Conservation (phyloP, 169 alveolate genomes). For the Pseudocohnilembus persalinus region DNA sequence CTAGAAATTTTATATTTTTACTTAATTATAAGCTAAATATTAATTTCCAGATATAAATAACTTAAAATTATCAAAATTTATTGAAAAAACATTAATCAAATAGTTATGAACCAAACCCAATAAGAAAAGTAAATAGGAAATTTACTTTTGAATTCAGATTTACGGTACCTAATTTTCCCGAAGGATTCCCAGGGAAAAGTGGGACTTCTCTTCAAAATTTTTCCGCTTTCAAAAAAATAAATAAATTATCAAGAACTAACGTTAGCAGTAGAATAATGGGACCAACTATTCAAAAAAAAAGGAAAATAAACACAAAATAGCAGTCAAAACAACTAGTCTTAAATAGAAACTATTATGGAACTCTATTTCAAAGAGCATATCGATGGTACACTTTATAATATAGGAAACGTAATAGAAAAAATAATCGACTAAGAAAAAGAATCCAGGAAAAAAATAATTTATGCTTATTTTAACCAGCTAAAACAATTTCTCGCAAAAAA, state of each 20-base stretch:
- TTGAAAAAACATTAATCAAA: no score
- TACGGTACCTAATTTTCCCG: background rate
- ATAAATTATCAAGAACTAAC: no score
- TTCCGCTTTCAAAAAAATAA: background rate
- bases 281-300: background rate
- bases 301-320: background rate
- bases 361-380: no score
- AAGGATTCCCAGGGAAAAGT: background rate
- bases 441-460: background rate
- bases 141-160: background rate
- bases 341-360: background rate
- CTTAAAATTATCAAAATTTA: no score
- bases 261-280: background rate
- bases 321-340: background rate
- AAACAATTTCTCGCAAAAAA: background rate
- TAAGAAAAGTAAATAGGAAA: background rate
- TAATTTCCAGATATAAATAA: no score
- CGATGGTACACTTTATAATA: background rate
- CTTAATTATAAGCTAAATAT: no score
- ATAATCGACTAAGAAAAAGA: background rate
- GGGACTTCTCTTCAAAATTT: background rate
- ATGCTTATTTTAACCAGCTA: background rate
- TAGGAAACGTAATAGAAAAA: background rate
- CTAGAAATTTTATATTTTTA: no score
- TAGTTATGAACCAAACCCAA: no score